A percentile compares a stretch with the other conserved stretches of the same genome.
Conservation (phyloP, 371 early-diverging fungal species). For the Lichtheimia corymbifera region DNA sequence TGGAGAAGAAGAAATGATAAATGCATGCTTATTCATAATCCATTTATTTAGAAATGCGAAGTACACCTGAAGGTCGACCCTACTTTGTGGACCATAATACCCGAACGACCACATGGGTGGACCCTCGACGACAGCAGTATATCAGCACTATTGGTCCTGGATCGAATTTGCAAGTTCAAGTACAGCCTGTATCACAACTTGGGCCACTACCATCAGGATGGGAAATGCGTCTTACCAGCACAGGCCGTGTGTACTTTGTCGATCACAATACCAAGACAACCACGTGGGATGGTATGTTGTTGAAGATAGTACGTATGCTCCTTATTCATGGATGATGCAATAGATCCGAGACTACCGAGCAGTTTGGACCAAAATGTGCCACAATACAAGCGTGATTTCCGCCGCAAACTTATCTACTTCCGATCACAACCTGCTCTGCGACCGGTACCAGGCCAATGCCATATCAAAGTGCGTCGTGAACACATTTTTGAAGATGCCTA, state of each 20-base stretch:
- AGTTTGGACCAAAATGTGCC: slow-evolving; percentile 93
- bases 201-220: slow-evolving; percentile 94
- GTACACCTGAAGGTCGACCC: slow-evolving; percentile 87
- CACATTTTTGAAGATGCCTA: slow-evolving; percentile 95
- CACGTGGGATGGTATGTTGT: slow-evolving; percentile 84
- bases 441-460: slow-evolving; percentile 90
- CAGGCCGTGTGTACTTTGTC: slow-evolving; percentile 92
- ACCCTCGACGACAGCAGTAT: slow-evolving; percentile 77
- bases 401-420: slow-evolving; percentile 94
- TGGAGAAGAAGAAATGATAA: not conserved
- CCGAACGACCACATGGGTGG: slow-evolving; percentile 95
- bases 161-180: slow-evolving; percentile 60
- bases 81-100: slow-evolving; percentile 98
- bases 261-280: slow-evolving; percentile 94
- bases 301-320: no score
- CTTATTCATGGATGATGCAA: not conserved
- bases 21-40: not conserved
- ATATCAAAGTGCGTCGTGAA: slow-evolving; percentile 85
- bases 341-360: slow-evolving; percentile 91
- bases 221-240: slow-evolving; percentile 96
- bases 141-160: slow-evolving; percentile 57
- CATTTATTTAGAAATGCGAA: slow-evolving; percentile 55
- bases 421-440: slow-evolving; percentile 90
- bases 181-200: slow-evolving; percentile 74
- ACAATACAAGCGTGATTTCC: slow-evolving; percentile 97